phyloP scores from a whole-genome alignment of 1,284 basidiomycete genomes.

The Leccinum subrobustum region DNA sequence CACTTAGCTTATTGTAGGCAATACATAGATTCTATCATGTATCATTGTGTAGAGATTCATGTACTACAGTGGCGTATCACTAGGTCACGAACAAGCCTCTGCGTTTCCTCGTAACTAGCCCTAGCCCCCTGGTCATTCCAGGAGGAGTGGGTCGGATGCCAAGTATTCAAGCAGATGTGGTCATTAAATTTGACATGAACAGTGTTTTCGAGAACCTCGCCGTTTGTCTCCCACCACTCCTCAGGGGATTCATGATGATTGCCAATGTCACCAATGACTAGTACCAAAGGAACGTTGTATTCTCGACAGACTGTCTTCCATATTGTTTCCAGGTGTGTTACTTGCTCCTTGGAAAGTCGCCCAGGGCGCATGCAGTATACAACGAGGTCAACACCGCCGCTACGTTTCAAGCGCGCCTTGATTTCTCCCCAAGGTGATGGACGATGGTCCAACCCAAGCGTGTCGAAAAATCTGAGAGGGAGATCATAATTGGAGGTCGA shows the following conservation, averaged over 20 bases:
- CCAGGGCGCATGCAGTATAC: constrained; percentile 31
- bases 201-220: constrained; percentile 4
- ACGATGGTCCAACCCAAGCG: constrained; percentile 23
- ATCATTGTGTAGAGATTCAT: not conserved
- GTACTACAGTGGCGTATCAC: constrained; percentile 19
- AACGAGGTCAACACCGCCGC: constrained; percentile 18
- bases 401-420: constrained; percentile 13
- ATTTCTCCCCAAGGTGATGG: constrained; percentile 21
- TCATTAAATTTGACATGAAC: constrained; percentile 21
- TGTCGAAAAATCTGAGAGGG: constrained; percentile 22
- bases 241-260: constrained; percentile 23
- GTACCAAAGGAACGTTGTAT: constrained; percentile 20
- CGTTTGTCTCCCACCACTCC: constrained; percentile 33
- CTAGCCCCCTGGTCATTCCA: constrained; percentile 17
- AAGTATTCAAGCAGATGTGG: constrained; percentile 26
- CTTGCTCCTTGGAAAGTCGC: constrained; percentile 23
- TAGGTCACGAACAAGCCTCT: constrained; percentile 17
- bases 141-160: constrained; percentile 20
- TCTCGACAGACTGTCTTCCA: constrained; percentile 19
- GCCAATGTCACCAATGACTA: constrained; percentile 27
- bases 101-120: constrained; percentile 20
- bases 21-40: constrained; percentile 9
- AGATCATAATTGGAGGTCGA: not conserved
- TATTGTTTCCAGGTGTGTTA: constrained; percentile 17
- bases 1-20: not conserved